Percentiles rank a stretch among this genome's conserved stretches.
phyloP scores from a whole-genome alignment of 2,329 filamentous ascomycete genomes.

The Ceratocystis diversiconidia region DNA sequence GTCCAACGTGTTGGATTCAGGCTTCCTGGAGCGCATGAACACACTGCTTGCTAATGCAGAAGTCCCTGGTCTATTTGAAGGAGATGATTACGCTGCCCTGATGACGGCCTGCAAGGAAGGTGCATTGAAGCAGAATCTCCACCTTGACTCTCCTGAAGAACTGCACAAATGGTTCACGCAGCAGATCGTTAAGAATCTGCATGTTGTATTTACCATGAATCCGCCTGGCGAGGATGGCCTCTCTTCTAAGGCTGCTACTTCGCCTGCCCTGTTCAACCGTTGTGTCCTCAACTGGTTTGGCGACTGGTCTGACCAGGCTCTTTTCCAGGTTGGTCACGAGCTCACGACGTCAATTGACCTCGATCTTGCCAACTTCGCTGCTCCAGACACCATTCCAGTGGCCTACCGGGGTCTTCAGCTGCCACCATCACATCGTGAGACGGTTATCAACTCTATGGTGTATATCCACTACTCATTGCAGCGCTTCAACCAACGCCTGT shows the following conservation, averaged over 20 bases:
- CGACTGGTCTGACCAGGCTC: slow-evolving; percentile 97
- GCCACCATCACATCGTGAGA: slow-evolving; percentile 78
- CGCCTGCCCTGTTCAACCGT: slow-evolving; percentile 96
- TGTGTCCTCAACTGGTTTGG: slow-evolving; percentile 99
- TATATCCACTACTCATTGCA: slow-evolving; percentile 94
- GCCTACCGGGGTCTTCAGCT: slow-evolving; percentile 75
- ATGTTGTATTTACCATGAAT: slow-evolving; percentile 99
- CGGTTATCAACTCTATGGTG: slow-evolving; percentile 96
- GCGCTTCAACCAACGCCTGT: slow-evolving; percentile 72
- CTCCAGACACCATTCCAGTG: slow-evolving; percentile 82
- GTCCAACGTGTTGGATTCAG: slow-evolving; percentile 93
- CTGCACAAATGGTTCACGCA: slow-evolving; percentile 99
- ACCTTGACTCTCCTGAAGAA: slow-evolving; percentile 95
- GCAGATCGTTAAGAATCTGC: slow-evolving; percentile 96
- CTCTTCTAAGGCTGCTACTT: slow-evolving; percentile 91
- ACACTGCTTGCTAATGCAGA: slow-evolving; percentile 98
- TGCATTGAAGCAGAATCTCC: slow-evolving; percentile 83
- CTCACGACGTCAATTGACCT: slow-evolving; percentile 93
- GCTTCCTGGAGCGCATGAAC: slow-evolving; percentile 98
- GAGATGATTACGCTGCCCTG: slow-evolving; percentile 93
- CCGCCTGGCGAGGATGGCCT: slow-evolving; percentile 78
- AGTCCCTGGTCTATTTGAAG: slow-evolving; percentile 94
- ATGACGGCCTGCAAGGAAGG: slow-evolving; percentile 99
- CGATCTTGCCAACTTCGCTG: slow-evolving; percentile 70
- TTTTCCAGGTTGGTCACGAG: slow-evolving; percentile 94